phyloP scores from a whole-genome alignment of 1,284 basidiomycete species.

The Omphalotus olearius region DNA sequence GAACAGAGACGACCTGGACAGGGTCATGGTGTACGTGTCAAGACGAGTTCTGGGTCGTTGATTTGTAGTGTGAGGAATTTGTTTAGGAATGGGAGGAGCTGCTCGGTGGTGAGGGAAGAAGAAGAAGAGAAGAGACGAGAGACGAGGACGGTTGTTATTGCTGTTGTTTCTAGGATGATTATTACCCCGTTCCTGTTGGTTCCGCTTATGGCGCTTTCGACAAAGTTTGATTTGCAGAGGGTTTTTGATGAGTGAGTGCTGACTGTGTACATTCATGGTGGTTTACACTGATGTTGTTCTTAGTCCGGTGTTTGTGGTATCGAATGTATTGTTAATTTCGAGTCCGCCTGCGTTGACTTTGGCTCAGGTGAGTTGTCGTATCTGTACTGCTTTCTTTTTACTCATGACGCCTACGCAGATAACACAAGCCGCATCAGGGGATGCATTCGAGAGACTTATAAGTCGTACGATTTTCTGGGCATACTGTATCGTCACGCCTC shows the following conservation, averaged over 20 bases:
- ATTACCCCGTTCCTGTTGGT: conserved; percentile 77
- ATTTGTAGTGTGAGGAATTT: conserved; percentile 38
- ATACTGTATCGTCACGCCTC: conserved; percentile 80
- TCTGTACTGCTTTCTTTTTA: background rate
- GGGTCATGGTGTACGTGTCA: background rate
- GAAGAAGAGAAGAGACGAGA: conserved; percentile 41
- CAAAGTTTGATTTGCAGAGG: conserved; percentile 57
- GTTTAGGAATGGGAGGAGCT: conserved; percentile 21
- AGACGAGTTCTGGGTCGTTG: conserved; percentile 29
- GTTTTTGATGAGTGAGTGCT: conserved; percentile 71
- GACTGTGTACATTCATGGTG: conserved; percentile 14
- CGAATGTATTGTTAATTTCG: conserved; percentile 70
- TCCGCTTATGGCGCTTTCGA: conserved; percentile 64
- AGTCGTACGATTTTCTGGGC: conserved; percentile 81
- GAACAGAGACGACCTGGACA: no score
- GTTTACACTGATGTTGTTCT: no score
- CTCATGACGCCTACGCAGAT: conserved; percentile 45
- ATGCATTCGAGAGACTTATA: conserved; percentile 89
- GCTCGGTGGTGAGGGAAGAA: background rate
- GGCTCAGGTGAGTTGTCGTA: conserved; percentile 58
- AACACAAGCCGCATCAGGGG: conserved; percentile 82
- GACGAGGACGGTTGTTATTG: conserved; percentile 77
- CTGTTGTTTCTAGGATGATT: conserved; percentile 81
- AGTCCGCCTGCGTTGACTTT: conserved; percentile 82
- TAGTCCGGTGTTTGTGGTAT: conserved; percentile 82